phyloP scores from a whole-genome alignment of 1,284 basidiomycete genomes.

The Ceratorhiza oryzae-sativae region DNA sequence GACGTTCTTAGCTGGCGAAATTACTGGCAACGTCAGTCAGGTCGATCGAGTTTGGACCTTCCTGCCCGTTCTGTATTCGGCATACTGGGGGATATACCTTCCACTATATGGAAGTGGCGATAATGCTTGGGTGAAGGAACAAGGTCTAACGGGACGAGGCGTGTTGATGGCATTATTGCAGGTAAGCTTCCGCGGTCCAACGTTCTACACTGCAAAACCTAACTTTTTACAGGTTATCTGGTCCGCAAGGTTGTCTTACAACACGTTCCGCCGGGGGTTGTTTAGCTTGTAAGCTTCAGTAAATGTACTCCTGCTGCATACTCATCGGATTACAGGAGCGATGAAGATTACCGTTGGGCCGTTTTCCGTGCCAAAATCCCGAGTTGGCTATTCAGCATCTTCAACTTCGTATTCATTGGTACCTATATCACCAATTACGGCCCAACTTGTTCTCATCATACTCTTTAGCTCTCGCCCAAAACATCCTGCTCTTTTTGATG shows the following conservation, averaged over 20 bases:
- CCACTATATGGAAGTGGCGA: conserved; percentile 25
- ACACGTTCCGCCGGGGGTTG: conserved; percentile 84
- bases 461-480: conserved; percentile 72
- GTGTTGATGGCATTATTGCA: conserved; percentile 72
- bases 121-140: conserved; percentile 39
- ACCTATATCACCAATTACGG: conserved; percentile 43
- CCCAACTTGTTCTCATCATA: background rate
- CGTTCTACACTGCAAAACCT: background rate
- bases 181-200: conserved; percentile 51
- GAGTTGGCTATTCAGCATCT: conserved; percentile 73
- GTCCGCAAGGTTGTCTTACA: conserved; percentile 71
- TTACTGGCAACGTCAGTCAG: conserved; percentile 84
- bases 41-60: conserved; percentile 82
- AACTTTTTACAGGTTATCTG: conserved; percentile 36
- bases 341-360: conserved; percentile 94
- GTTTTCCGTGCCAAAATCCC: conserved; percentile 74
- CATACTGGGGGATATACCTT: conserved; percentile 56
- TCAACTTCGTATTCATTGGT: conserved; percentile 85
- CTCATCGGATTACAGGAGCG: conserved; percentile 54
- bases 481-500: conserved; percentile 79
- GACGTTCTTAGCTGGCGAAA: conserved; percentile 47
- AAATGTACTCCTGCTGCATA: conserved; percentile 33
- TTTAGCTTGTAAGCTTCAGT: conserved; percentile 67
- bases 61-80: conserved; percentile 78
- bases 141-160: conserved; percentile 68